These are phyloP conservation scores for Adansonia digitata DNA, from an alignment of 345 rosid species.

Conservation along the genomic window DNA sequence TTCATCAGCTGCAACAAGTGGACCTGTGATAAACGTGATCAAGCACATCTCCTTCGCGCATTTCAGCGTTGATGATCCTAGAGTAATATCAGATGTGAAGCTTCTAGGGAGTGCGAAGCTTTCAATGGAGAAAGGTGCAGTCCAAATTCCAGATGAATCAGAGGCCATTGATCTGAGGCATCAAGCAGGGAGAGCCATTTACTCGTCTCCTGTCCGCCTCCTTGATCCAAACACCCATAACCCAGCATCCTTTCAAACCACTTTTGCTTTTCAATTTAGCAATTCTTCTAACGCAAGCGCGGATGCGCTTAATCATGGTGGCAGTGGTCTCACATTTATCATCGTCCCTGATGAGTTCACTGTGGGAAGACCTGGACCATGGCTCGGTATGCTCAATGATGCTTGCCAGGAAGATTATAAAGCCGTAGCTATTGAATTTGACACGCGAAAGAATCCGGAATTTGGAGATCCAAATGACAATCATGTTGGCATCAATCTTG, in stretches of 20 bases:
- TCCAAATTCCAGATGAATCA: conserved; percentile 42
- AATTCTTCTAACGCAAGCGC: conserved; percentile 12
- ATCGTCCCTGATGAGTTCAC: conserved; percentile 51
- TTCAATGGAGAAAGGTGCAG: conserved; percentile 18
- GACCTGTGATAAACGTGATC: conserved; percentile 25
- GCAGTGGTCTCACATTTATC: conserved; percentile 48
- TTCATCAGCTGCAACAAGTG: not conserved
- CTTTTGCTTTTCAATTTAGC: conserved; percentile 41
- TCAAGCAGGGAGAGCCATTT: conserved; percentile 43
- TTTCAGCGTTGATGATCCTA: conserved; percentile 29
- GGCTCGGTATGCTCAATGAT: conserved; percentile 55
- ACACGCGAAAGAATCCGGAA: conserved; percentile 35
- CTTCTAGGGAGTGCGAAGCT: conserved; percentile 41
- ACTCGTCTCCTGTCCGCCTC: conserved; percentile 38
- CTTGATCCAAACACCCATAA: conserved; percentile 29
- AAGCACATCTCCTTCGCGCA: conserved; percentile 36
- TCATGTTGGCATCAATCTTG: conserved; percentile 50
- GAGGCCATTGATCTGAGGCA: conserved; percentile 31
- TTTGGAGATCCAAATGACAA: conserved; percentile 51
- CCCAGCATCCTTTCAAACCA: conserved; percentile 38
- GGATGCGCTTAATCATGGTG: conserved; percentile 16
- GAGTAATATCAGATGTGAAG: conserved; percentile 24
- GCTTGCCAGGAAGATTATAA: conserved; percentile 48
- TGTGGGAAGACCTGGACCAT: conserved; percentile 47
- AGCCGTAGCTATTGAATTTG: conserved; percentile 43